Base-by-base conservation (phyloP, 305 asterid species). In the Fraxinus ornus region DNA sequence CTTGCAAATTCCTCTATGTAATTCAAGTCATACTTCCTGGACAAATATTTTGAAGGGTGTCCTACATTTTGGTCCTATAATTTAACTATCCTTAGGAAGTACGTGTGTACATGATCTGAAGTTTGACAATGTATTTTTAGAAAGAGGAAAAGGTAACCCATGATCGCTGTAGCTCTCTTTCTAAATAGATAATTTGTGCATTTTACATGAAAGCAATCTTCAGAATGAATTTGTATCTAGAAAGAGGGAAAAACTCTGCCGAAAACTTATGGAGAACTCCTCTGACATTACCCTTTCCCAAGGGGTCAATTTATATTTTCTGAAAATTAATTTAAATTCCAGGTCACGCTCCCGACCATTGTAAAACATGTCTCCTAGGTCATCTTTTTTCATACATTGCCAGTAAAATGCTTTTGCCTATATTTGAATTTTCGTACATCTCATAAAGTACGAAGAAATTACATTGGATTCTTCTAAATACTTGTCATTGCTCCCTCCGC, bases 401-500 rank as follows among this genome's bases (percentile, higher is more conserved):
- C n/a, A 33, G n/a, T 75, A 64, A 75, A 62, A 64, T 64, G 22
- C 37, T 32, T 72, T 49, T 26, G 60, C 80, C 49, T 33, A n/a
- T 26, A 35, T 28, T 62, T 7, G 26, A 76, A 79, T 68, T 62
- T 81, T 81, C 41, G 19, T 26, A 44, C 37, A 26, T 49, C 22
- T 44, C 13, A 28, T 77, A 49, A 10, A 36, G 74, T 26, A 76
- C 75, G 77, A 52, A 79, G 66, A 36, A 7, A 21, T 24, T 55
- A 52, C 19, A 52, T 39, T 72, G 62, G 35, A 72, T 74, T 47
- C 78, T 72, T 73, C 82, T 33, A 72, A 33, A 13, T 84, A 70
- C 60, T 71, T 15, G 71, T 57, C 81, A 68, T 79, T 76, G 78
- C 73, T 84, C 37, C 68, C 68, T 79, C 57, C n/a, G 35, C 28